Evolutionary conservation across 306 rosid genomes (phyloP).

Genomic region (Ammopiptanthus mongolicus): DNA sequence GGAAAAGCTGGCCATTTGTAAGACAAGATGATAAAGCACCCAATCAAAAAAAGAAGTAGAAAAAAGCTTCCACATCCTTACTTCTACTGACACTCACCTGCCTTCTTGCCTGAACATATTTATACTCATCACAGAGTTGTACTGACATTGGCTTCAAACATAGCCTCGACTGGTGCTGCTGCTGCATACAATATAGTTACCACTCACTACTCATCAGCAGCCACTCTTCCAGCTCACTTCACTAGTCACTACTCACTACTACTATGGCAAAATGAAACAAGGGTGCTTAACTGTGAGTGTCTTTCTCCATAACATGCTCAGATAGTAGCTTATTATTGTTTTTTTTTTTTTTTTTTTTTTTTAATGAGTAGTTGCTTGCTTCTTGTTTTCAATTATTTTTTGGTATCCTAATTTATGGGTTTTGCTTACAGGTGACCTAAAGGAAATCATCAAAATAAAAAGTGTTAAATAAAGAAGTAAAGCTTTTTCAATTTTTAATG

Average conservation of each 20-base stretch:
- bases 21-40: conserved; percentile 17
- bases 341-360: too few species aligned
- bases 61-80: conserved; percentile 31
- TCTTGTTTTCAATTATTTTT: too few species aligned
- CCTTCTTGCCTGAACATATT: conserved; percentile 41
- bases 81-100: conserved; percentile 41
- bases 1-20: conserved; percentile 32
- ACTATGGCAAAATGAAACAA: conserved; percentile 17
- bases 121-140: conserved; percentile 35
- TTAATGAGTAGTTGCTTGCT: too few species aligned
- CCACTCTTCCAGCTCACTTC: neutral
- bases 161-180: neutral
- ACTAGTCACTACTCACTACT: too few species aligned
- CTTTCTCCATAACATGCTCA: neutral
- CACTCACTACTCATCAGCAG: neutral
- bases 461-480: too few species aligned
- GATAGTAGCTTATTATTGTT: neutral
- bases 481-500: too few species aligned
- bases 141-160: neutral
- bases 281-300: neutral
- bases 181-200: neutral
- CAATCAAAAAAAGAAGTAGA: conserved; percentile 15
- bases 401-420: too few species aligned
- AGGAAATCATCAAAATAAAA: too few species aligned
- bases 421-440: too few species aligned